Base-by-base conservation (phyloP, 1,284 basidiomycete genomes). In the Hemileia vastatrix region DNA sequence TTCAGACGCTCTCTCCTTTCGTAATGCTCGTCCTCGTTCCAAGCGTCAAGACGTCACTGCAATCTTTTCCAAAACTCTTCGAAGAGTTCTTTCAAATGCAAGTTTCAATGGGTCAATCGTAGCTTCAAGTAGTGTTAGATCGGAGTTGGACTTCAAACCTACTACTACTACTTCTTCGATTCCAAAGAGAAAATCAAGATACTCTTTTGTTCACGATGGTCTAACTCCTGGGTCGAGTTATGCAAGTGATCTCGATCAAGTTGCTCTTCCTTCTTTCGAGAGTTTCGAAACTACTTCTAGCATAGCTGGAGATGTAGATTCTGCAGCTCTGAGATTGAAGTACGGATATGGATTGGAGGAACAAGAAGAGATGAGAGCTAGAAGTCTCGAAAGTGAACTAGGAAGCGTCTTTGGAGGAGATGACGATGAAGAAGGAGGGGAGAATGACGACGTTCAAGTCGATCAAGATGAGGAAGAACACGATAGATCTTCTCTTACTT, bases 341-440 rank as follows among this genome's bases (percentile, higher is more conserved):
- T 40, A 40, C 36, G 36, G 36, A 40, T 40, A 40, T 15, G 36
- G 36, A 40, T 40, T 40, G 36, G 36, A 40, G 15, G 36, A 40
- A 15, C 11, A 40, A 11, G 36, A 40, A 15, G 36, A 40, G 36
- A 40, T 40, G 36, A 64, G 63, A 13, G 67, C 63, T n/a, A 54
- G 66, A 18, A 68, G 66, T 11, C 59, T 72, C 13, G 70, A 66
- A 6, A 72, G 70, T 50, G 70, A 71, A 66, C 66, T 71, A 8
- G 69, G 70, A n/a, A 71, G 70, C 64, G 65, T 70, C 56, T 67
- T 67, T 54, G 70, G 68, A 15, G 27, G 27, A 27, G 27, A 27
- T 27, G 67, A 65, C 15, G 66, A 65, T 27, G 69, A 70, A 24
- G 66, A 68, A 19, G 36, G 36, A 40, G 27, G 27, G 27, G 27